Conservation (phyloP, 2,329 filamentous ascomycete genomes). For the Penicillium sp. region DNA sequence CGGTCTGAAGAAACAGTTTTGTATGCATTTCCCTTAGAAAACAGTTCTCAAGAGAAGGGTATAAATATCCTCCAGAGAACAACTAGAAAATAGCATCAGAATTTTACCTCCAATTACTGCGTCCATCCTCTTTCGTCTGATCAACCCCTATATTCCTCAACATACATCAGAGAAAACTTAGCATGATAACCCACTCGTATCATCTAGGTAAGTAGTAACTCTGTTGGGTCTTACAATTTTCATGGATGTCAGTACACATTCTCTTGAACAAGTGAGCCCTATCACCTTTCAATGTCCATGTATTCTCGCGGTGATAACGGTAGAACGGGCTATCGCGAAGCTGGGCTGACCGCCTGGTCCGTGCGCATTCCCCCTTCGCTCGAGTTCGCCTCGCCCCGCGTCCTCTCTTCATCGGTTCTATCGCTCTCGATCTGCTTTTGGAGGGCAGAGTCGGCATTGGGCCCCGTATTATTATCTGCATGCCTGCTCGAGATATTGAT, state of each 20-base stretch:
- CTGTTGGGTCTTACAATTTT: no score
- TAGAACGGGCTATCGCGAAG: slow-evolving; percentile 1
- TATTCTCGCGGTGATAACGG: neutral
- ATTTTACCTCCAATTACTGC: no score
- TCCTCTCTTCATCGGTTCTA: slow-evolving; percentile 18
- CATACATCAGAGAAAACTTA: no score
- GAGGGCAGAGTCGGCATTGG: slow-evolving; percentile 16
- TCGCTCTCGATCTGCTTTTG: slow-evolving; percentile 16
- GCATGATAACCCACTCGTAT: no score
- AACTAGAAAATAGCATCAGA: no score
- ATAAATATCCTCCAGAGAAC: no score
- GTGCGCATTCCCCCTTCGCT: slow-evolving; percentile 25
- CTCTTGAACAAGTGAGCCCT: neutral
- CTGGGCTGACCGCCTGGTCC: slow-evolving; percentile 27
- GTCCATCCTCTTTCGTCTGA: no score
- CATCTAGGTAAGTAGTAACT: no score
- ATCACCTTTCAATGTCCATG: neutral
- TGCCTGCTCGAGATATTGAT: slow-evolving; percentile 8
- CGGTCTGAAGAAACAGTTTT: no score
- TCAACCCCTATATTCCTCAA: no score
- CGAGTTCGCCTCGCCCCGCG: slow-evolving; percentile 27
- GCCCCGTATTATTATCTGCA: slow-evolving; percentile 11
- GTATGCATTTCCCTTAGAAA: no score
- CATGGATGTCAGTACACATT: neutral
- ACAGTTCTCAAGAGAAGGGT: no score